A percentile compares a stretch with the other conserved stretches of the same genome.
Conservation (phyloP, 495 filamentous ascomycete species). For the Daldinia grandis region DNA sequence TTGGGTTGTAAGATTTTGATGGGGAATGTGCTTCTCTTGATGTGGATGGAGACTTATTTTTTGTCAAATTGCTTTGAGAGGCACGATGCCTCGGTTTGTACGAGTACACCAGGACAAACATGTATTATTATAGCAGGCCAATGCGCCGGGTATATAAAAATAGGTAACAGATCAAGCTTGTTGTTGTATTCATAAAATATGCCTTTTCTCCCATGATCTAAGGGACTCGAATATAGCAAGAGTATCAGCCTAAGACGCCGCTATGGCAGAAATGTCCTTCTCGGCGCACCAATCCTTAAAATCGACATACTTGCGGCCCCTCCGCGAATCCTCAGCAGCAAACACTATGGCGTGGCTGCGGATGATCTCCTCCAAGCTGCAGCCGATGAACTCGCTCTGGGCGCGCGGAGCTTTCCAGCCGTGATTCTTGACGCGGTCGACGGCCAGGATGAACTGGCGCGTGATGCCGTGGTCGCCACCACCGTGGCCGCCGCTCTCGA, state of each 20-base stretch:
- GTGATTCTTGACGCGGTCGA: constrained; percentile 78
- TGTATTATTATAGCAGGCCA: constrained; percentile 8
- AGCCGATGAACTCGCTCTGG: constrained; percentile 79
- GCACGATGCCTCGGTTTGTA: not conserved
- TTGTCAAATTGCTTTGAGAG: not conserved
- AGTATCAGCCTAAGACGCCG: not conserved
- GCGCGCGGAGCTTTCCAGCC: constrained; percentile 73
- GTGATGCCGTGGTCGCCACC: constrained; percentile 89
- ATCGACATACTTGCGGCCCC: constrained; percentile 70
- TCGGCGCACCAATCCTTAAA: constrained; percentile 84
- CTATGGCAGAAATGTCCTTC: constrained; percentile 49
- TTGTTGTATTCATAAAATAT: not conserved
- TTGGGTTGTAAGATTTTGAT: not conserved
- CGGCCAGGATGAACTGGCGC: constrained; percentile 78
- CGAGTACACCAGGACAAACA: not conserved
- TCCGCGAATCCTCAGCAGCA: constrained; percentile 88
- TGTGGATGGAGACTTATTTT: not conserved
- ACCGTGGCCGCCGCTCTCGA: constrained; percentile 72
- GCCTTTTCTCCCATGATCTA: no score
- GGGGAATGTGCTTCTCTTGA: not conserved
- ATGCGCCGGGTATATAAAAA: not conserved
- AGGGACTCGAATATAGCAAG: not conserved
- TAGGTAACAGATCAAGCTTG: not conserved
- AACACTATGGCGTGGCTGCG: constrained; percentile 94
- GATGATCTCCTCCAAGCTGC: constrained; percentile 83